phyloP scores from a whole-genome alignment of 768 basidiomycete species.

The Suillus clintonianus region DNA sequence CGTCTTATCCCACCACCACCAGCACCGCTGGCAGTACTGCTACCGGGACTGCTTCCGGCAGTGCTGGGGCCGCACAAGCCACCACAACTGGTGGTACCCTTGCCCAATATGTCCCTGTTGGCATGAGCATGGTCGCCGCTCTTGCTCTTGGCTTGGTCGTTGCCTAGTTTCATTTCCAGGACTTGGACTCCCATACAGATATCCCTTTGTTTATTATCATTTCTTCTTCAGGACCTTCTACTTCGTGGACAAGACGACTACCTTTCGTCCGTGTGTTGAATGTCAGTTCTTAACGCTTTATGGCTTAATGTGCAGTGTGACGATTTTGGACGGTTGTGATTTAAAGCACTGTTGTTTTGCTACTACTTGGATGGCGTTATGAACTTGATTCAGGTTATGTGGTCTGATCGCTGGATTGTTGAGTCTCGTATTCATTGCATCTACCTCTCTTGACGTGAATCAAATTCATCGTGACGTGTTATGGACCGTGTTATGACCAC shows the following conservation, averaged over 20 bases:
- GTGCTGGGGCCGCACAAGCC: conserved; percentile 21
- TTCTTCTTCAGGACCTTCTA: background rate
- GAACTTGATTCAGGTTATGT: background rate
- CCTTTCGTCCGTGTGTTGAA: background rate
- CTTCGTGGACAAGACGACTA: background rate
- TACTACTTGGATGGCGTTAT: background rate
- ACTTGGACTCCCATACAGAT: background rate
- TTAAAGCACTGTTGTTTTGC: background rate
- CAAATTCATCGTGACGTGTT: background rate
- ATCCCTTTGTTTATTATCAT: conserved; percentile 1
- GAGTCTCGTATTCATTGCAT: background rate
- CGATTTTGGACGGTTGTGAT: background rate
- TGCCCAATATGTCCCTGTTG: conserved; percentile 25
- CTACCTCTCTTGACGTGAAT: background rate
- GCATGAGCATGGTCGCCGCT: conserved; percentile 32
- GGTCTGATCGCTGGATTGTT: background rate
- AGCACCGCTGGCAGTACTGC: conserved; percentile 28
- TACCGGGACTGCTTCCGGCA: conserved; percentile 23
- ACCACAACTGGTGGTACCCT: conserved; percentile 13
- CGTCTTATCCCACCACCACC: conserved; percentile 49
- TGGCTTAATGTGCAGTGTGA: background rate
- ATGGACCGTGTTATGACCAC: background rate
- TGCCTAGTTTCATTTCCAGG: conserved; percentile 14
- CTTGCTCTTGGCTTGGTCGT: conserved; percentile 27
- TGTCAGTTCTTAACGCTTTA: background rate